Percentiles rank a stretch among this genome's conserved stretches.
Evolutionary conservation across 352 stramenopile species (phyloP).

Genomic region (Phytophthora megakarya): DNA sequence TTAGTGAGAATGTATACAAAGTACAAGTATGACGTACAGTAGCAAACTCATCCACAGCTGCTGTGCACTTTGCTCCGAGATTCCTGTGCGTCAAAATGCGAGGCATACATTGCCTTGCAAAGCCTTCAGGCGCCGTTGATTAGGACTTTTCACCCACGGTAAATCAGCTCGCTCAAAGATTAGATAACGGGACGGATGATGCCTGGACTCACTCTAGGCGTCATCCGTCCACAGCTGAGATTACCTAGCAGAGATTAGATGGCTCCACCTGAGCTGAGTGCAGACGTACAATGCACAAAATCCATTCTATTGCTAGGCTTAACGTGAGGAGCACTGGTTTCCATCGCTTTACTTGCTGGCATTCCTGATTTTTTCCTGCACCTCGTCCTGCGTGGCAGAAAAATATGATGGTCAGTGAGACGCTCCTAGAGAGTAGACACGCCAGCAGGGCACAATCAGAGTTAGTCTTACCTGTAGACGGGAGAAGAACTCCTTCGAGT

Average conservation of each 20-base stretch:
- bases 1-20: conserved; percentile 16
- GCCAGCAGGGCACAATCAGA: conserved; percentile 14
- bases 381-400: conserved; percentile 41
- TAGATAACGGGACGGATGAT: conserved; percentile 10
- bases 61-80: conserved; percentile 19
- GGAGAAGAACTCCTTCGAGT: conserved; percentile 89
- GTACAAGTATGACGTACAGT: conserved; percentile 4
- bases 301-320: conserved; percentile 40
- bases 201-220: no score
- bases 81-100: conserved; percentile 2
- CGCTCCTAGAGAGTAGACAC: conserved; percentile 10
- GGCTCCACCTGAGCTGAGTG: conserved; percentile 4
- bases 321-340: conserved; percentile 2
- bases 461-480: conserved; percentile 67
- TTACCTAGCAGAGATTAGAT: neutral
- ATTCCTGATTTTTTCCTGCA: conserved; percentile 51
- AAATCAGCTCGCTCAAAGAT: conserved; percentile 6
- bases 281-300: conserved; percentile 37
- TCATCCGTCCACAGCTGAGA: conserved; percentile 10
- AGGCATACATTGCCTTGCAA: neutral
- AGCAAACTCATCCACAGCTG: neutral
- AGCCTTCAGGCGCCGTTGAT: conserved; percentile 9
- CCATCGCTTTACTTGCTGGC: conserved; percentile 34
- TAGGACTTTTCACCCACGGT: conserved; percentile 1
- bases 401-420: conserved; percentile 15